Evolutionary conservation across 1,139 yeast species (phyloP), one percentile per base, ranked within the genome.

Genomic region (Geotrichum reessii): DNA sequence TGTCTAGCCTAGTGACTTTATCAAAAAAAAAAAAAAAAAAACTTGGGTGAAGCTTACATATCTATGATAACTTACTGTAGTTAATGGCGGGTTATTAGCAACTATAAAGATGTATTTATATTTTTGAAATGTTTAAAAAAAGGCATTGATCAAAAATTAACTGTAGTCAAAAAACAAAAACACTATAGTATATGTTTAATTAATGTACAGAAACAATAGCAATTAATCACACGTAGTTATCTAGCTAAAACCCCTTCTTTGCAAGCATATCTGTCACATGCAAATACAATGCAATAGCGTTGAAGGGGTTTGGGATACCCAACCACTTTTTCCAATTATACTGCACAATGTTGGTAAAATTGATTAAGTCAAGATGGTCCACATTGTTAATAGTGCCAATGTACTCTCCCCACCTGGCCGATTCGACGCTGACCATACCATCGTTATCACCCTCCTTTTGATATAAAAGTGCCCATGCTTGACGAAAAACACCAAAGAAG

Each of bases 331-430:
- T 65, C 64, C 27, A 65, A 52, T 44, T 68, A 54, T 77, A 75
- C 60, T 83, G 77, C 3, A 81, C 62, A n/a, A 77, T 71, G 65
- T 86, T 86, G 54, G 86, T 81, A 95, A 95, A 88, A 66, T 90
- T 90, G 50, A 90, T 87, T 59, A 90, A 76, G 69, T 91, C 96
- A 63, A 89, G 75, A 71, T 91, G 97, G 70, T 91, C 97, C 3
- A 88, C 91, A 63, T 84, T 79, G 50, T 83, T 83, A 49, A 91
- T 71, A 0, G 95, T 87, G 0, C 97, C 97, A 64, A 85, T 67
- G 69, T 87, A 89, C 48, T 81, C 74, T 0, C 97, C 97, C 97
- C 97, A 91, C 67, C 80, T 81, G 1, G 95, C 77, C 61, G 95
- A 87, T 47, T 77, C 76, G 1, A 89, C 87, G 62, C 93, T 85